phyloP scores from a whole-genome alignment of 371 early-diverging fungal genomes.

The Ordospora colligata region DNA sequence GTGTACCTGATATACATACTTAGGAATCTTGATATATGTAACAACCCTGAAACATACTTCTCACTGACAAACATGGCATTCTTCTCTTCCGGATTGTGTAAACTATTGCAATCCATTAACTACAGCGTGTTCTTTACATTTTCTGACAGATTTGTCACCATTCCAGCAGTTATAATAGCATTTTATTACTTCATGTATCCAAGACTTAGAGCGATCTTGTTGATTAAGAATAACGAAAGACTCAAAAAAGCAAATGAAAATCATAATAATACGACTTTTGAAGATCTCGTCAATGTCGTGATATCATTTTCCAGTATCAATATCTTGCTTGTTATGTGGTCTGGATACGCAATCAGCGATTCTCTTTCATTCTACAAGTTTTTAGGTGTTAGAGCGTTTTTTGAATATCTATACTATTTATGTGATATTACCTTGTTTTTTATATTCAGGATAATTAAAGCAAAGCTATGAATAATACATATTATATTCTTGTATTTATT shows the following conservation, averaged over 20 bases:
- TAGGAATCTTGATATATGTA: background rate
- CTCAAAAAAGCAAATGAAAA: background rate
- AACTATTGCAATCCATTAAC: slow-evolving; percentile 17
- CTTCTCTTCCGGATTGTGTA: background rate
- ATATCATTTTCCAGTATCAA: background rate
- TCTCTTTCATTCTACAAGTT: slow-evolving; percentile 4
- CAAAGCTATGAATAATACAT: background rate
- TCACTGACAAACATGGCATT: background rate
- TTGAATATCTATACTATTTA: background rate
- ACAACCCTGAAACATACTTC: background rate
- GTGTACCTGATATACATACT: slow-evolving; percentile 5
- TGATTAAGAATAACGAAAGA: background rate
- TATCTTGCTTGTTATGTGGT: slow-evolving; percentile 4
- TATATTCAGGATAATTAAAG: background rate
- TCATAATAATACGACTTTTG: too few relatives aligned
- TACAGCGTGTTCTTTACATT: slow-evolving; percentile 29
- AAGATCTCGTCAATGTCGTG: background rate
- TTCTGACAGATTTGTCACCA: background rate
- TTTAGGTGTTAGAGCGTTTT: background rate
- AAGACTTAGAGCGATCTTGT: background rate
- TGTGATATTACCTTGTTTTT: background rate
- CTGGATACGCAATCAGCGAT: background rate
- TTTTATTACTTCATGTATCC: slow-evolving; percentile 37
- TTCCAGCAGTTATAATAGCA: background rate
- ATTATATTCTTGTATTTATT: too few relatives aligned